A percentile compares a stretch with the other conserved stretches of the same genome.
These are phyloP conservation scores for Paecilomyces sp. DNA, from an alignment of 2,329 filamentous ascomycete species.

Conservation along the genomic window DNA sequence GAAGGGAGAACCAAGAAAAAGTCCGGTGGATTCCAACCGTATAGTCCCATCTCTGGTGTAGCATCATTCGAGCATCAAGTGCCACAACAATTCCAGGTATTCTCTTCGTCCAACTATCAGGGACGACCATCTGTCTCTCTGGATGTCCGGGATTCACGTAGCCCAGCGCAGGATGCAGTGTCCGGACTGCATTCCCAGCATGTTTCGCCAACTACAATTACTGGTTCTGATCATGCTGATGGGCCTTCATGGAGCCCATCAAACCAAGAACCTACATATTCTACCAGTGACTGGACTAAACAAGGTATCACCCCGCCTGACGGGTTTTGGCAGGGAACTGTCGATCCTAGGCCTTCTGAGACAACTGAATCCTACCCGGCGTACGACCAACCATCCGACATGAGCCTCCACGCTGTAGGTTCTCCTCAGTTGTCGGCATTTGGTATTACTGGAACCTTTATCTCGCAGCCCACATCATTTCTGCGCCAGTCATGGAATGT, in stretches of 20 bases:
- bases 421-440: slow-evolving; percentile 20
- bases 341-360: not conserved
- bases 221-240: not conserved
- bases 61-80: not conserved
- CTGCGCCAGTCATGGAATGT: slow-evolving; percentile 22
- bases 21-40: not conserved
- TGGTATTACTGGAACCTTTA: slow-evolving; percentile 21
- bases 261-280: not conserved
- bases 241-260: not conserved
- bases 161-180: not conserved
- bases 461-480: slow-evolving; percentile 29
- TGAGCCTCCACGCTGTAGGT: slow-evolving; percentile 10
- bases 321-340: not conserved
- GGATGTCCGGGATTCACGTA: too few species aligned
- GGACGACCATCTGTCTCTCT: not conserved
- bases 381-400: slow-evolving; percentile 10
- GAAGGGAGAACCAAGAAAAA: slow-evolving; percentile 60
- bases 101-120: not conserved
- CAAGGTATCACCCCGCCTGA: not conserved
- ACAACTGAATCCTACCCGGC: not conserved
- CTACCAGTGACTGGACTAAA: not conserved
- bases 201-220: not conserved
- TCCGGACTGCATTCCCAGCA: not conserved
- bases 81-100: not conserved
- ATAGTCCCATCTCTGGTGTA: not conserved